Conservation (phyloP, 2,329 filamentous ascomycete genomes). For the Clarireedia homoeocarpa region DNA sequence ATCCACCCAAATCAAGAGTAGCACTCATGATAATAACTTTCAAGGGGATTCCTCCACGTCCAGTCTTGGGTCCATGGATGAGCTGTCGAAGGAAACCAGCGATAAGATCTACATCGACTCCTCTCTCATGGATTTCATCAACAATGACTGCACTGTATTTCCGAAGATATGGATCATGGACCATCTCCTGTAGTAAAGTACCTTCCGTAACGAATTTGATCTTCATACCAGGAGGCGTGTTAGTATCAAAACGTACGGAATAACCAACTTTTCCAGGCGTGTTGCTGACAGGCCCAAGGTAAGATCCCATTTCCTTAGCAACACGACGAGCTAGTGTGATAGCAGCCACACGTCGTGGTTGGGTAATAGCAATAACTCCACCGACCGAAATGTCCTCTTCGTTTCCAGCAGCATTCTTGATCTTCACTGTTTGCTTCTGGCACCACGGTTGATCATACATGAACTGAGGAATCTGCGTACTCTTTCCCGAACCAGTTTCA, state of each 20-base stretch:
- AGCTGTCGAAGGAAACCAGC: slow-evolving; percentile 82
- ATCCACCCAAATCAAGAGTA: slow-evolving; percentile 77
- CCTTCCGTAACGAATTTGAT: slow-evolving; percentile 96
- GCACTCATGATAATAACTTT: slow-evolving; percentile 97
- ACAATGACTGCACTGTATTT: slow-evolving; percentile 88
- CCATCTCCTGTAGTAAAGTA: slow-evolving; percentile 88
- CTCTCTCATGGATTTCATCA: slow-evolving; percentile 95
- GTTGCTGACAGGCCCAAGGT: slow-evolving; percentile 37
- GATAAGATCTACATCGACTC: slow-evolving; percentile 86
- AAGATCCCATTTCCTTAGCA: slow-evolving; percentile 69
- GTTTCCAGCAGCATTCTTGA: slow-evolving; percentile 30
- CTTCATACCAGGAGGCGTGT: slow-evolving; percentile 69
- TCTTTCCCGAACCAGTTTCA: slow-evolving; percentile 92
- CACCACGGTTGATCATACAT: slow-evolving; percentile 77
- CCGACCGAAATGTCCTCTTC: slow-evolving; percentile 49
- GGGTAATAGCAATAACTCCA: slow-evolving; percentile 85
- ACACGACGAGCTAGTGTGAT: slow-evolving; percentile 86
- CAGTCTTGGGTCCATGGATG: slow-evolving; percentile 51
- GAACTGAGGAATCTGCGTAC: slow-evolving; percentile 92
- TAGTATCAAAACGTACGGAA: slow-evolving; percentile 88
- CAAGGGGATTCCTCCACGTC: slow-evolving; percentile 63
- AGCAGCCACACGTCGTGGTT: slow-evolving; percentile 87
- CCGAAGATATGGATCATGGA: slow-evolving; percentile 72
- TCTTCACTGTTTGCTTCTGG: slow-evolving; percentile 45
- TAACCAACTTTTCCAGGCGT: slow-evolving; percentile 61